These are phyloP conservation scores for Leptographium wingfieldii DNA, from an alignment of 2,329 filamentous ascomycete genomes.

Conservation along the genomic window DNA sequence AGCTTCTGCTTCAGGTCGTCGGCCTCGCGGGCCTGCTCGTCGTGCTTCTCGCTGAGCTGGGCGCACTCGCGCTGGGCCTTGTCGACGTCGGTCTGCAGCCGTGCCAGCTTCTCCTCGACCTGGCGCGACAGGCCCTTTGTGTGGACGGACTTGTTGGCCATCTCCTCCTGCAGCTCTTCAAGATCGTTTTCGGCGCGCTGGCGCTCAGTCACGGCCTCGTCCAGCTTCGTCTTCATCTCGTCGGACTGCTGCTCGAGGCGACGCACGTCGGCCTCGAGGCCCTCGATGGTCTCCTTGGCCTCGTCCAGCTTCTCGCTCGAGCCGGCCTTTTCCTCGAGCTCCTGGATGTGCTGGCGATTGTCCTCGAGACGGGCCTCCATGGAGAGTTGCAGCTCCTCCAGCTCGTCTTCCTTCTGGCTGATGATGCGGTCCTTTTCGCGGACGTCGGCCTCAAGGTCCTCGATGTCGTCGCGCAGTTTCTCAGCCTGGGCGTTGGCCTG, in stretches of 20 bases:
- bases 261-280: slow-evolving; percentile 42
- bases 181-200: slow-evolving; percentile 46
- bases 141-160: slow-evolving; percentile 66
- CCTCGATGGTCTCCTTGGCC: slow-evolving; percentile 44
- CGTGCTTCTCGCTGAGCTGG: slow-evolving; percentile 38
- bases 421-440: slow-evolving; percentile 64
- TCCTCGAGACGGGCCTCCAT: slow-evolving; percentile 47
- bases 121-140: slow-evolving; percentile 64
- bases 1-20: slow-evolving; percentile 31
- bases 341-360: slow-evolving; percentile 34
- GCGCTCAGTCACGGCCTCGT: slow-evolving; percentile 41
- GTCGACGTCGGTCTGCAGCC: slow-evolving; percentile 55
- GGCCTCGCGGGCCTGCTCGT: slow-evolving; percentile 32
- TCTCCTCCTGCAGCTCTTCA: slow-evolving; percentile 59
- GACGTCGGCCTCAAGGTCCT: slow-evolving; percentile 62
- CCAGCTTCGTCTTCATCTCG: slow-evolving; percentile 39
- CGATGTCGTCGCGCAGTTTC: slow-evolving; percentile 59
- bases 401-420: slow-evolving; percentile 58
- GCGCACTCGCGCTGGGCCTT: slow-evolving; percentile 34
- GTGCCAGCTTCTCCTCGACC: slow-evolving; percentile 56
- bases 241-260: slow-evolving; percentile 41
- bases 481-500: slow-evolving; percentile 48
- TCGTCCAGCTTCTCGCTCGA: slow-evolving; percentile 40
- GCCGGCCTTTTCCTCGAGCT: slow-evolving; percentile 45
- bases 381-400: slow-evolving; percentile 40